phyloP scores from a whole-genome alignment of 164 flowering plant species.

The Sextonia rubra region DNA sequence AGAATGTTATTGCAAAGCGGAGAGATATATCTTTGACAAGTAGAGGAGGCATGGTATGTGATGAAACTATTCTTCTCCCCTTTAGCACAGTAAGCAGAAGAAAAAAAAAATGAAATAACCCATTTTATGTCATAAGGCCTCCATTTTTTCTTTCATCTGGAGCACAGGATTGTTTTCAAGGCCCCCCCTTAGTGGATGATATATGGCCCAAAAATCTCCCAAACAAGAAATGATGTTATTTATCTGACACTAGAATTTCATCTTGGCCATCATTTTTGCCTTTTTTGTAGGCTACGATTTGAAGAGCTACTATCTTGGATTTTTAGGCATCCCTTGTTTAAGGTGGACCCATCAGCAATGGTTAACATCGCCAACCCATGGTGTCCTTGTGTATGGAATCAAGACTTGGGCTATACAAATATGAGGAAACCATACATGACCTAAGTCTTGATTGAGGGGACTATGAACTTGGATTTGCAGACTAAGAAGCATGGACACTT shows the following conservation, averaged over 20 bases:
- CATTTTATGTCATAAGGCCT: not conserved
- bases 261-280: not conserved
- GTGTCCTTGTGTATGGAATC: not conserved
- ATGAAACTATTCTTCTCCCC: not conserved
- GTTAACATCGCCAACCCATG: not conserved
- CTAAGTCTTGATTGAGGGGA: too few relatives aligned
- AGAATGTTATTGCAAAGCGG: constrained; percentile 36
- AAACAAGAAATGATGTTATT: too few relatives aligned
- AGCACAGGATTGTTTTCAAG: not conserved
- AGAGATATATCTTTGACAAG: constrained; percentile 57
- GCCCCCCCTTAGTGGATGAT: not conserved
- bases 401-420: too few relatives aligned
- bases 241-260: not conserved
- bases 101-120: not conserved
- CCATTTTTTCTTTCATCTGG: not conserved
- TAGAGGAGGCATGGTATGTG: constrained; percentile 60
- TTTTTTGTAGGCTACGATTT: not conserved
- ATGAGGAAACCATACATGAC: too few relatives aligned
- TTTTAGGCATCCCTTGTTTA: not conserved
- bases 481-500: too few relatives aligned
- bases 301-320: not conserved
- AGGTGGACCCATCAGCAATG: not conserved
- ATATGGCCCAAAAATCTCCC: not conserved
- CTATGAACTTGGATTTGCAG: not conserved
- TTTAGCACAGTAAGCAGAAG: not conserved